These are phyloP conservation scores for Trypanosoma cruzi DNA, from an alignment of 208 protist species.

Conservation along the genomic window DNA sequence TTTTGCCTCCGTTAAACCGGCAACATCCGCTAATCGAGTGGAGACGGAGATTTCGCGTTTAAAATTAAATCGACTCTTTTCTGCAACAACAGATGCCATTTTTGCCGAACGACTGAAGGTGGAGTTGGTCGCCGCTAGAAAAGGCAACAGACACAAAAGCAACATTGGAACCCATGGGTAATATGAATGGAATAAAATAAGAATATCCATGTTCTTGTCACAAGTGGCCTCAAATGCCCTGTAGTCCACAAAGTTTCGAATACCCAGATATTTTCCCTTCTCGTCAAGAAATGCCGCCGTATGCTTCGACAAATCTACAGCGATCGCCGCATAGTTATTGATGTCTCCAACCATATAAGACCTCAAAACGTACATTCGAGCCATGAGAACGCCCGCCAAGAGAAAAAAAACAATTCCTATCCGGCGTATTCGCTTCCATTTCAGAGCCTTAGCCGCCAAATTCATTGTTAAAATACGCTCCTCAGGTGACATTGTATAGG, in stretches of 20 bases:
- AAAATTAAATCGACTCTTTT: slow-evolving; percentile 74
- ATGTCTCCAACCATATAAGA: slow-evolving; percentile 45
- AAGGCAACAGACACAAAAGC: slow-evolving; percentile 67
- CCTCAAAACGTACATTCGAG: slow-evolving; percentile 38
- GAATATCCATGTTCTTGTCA: slow-evolving; percentile 61
- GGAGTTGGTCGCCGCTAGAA: slow-evolving; percentile 51
- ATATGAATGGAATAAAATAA: slow-evolving; percentile 55
- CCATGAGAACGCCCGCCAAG: slow-evolving; percentile 32
- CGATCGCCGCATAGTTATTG: slow-evolving; percentile 47
- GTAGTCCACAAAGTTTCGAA: slow-evolving; percentile 77
- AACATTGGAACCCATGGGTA: slow-evolving; percentile 85
- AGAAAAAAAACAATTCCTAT: slow-evolving; percentile 37
- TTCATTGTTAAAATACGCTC: slow-evolving; percentile 57
- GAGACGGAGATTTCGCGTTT: slow-evolving; percentile 62
- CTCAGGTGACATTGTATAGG: slow-evolving; percentile 53
- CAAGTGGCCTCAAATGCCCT: slow-evolving; percentile 55
- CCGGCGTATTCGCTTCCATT: slow-evolving; percentile 30
- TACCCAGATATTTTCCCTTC: slow-evolving; percentile 51
- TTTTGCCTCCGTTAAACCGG: slow-evolving; percentile 86
- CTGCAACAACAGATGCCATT: slow-evolving; percentile 34
- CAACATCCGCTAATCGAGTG: slow-evolving; percentile 79
- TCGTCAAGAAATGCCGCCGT: slow-evolving; percentile 54
- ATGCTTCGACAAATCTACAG: slow-evolving; percentile 57
- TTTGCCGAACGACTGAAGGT: slow-evolving; percentile 48
- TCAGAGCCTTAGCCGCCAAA: slow-evolving; percentile 35